Evolutionary conservation across 176 grass and related monocot species (phyloP).

Genomic region (Eragrostis curvula): DNA sequence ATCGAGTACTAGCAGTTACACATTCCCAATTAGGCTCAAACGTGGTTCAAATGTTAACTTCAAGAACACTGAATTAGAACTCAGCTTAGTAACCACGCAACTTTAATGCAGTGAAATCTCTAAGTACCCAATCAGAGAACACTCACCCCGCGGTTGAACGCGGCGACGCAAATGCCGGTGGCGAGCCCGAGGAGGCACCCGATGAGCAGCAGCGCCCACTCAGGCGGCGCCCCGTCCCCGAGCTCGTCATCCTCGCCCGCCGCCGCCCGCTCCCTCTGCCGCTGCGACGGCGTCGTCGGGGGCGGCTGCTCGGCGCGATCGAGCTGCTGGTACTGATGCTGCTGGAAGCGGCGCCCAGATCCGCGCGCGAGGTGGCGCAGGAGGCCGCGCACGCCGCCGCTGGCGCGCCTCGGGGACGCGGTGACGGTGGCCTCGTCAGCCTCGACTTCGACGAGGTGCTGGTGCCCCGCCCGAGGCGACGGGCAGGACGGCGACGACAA

Average conservation of each 20-base stretch:
- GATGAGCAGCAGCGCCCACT: conserved; percentile 96
- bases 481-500: conserved; percentile 27
- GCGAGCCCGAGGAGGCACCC: conserved; percentile 95
- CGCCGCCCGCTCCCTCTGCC: conserved; percentile 38
- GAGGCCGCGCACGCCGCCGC: conserved; percentile 69
- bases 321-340: conserved; percentile 40
- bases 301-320: conserved; percentile 41
- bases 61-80: conserved; percentile 7
- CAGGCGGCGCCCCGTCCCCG: conserved; percentile 81
- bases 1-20: not conserved
- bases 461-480: conserved; percentile 33
- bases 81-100: not conserved
- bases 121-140: not conserved
- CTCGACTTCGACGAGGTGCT: conserved; percentile 39
- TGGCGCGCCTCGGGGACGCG: conserved; percentile 50
- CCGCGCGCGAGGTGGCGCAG: conserved; percentile 74
- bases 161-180: conserved; percentile 91
- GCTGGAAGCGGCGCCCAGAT: conserved; percentile 48
- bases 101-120: not conserved
- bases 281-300: conserved; percentile 19
- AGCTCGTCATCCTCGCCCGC: conserved; percentile 70
- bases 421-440: conserved; percentile 40
- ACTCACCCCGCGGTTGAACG: conserved; percentile 93
- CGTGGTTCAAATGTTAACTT: not conserved
- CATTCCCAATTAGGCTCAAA: conserved; percentile 23